These are phyloP conservation scores for Cymbopogon citratus DNA, from an alignment of 176 grass and related monocot species.

Conservation along the genomic window DNA sequence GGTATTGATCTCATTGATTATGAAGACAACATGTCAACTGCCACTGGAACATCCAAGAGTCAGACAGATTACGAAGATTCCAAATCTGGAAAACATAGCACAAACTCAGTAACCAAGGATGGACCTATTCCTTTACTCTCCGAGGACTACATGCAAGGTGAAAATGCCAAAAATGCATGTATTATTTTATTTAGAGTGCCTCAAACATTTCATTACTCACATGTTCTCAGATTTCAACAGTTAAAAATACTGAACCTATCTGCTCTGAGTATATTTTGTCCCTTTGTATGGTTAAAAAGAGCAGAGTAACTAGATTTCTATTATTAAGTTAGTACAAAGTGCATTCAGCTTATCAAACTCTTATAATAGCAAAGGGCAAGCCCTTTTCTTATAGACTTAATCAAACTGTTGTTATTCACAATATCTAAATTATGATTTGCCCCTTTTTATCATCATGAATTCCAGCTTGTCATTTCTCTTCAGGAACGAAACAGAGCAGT, in stretches of 20 bases:
- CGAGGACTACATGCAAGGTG: conserved; percentile 35
- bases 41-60: conserved; percentile 45
- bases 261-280: neutral
- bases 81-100: conserved; percentile 35
- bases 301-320: neutral
- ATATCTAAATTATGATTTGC: conserved; percentile 6
- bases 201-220: neutral
- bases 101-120: conserved; percentile 37
- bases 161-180: conserved; percentile 45
- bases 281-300: neutral
- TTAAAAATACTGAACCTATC: neutral
- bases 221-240: neutral
- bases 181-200: conserved; percentile 14
- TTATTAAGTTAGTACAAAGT: neutral
- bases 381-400: neutral
- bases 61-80: conserved; percentile 39
- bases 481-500: conserved; percentile 27
- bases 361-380: neutral
- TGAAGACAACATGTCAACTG: conserved; percentile 56
- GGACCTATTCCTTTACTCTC: conserved; percentile 20
- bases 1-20: conserved; percentile 57
- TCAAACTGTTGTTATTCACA: neutral
- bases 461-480: conserved; percentile 29
- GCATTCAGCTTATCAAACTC: conserved; percentile 4
- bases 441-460: conserved; percentile 6